Base-by-base conservation (phyloP, 768 basidiomycete genomes). In the Lenzites betulinus region DNA sequence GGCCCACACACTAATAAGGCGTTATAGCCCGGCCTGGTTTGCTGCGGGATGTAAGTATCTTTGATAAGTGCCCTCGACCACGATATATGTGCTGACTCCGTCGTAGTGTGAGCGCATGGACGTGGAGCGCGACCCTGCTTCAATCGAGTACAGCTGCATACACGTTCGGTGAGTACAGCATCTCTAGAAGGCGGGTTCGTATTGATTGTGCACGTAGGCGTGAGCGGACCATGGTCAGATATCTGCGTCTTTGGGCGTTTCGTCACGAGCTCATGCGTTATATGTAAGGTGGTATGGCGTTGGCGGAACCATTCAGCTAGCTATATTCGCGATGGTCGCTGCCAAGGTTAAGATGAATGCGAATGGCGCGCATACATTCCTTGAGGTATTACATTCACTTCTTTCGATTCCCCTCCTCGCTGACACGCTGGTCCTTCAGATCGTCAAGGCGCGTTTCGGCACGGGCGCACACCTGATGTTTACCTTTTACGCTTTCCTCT, bases 331-430 rank as follows among this genome's bases (percentile, higher is more conserved):
- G 35, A 79, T 81, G 74, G 70, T 83, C 5, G 82, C 82, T 30
- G 78, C 81, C 1, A 81, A 83, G 65, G 79, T 85, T 12, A 87
- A 86, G 69, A 78, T 78, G 75, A 85, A 85, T 51, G 84, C 83
- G 0, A 83, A 83, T 33, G 78, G 79, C 16, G 83, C 83, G 0
- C 81, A 81, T 63, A 87, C 83, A 0, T 85, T 83, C 64, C 71
- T 84, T 25, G 83, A 87, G 67, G 78, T 76, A 59, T 3, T 67
- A 15, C 1, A 13, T 18, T 33, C 22, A 4, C 22, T 43, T 13
- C 11, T 16, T 9, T 28, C 8, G 8, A 28, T n/a, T 35, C 26
- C n/a, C n/a, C n/a, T 1, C 13, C 23, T 50, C 39, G 7, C 13
- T n/a, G 16, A 46, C 48, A 28, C 33, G 33, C 16, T n/a, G 6